These are phyloP conservation scores for Micractinium sp. DNA, from an alignment of 139 green algal genomes.

Conservation along the genomic window DNA sequence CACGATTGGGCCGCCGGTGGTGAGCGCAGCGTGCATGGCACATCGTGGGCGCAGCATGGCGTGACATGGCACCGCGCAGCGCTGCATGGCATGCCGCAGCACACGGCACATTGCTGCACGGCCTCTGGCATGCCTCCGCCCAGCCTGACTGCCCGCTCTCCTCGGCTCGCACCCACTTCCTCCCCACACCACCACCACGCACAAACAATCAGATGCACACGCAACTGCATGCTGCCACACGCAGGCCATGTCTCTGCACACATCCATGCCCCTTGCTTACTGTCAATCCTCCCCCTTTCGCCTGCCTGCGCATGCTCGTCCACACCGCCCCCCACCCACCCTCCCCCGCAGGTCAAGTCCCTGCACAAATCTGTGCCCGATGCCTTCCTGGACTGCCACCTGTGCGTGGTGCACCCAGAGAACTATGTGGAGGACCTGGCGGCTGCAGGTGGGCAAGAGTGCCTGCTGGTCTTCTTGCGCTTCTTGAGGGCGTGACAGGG, in stretches of 20 bases:
- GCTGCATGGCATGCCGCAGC: background rate
- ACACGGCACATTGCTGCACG: background rate
- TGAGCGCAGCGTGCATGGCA: background rate
- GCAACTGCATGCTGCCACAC: too few relatives aligned
- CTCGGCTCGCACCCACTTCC: too few relatives aligned
- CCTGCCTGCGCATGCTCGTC: background rate
- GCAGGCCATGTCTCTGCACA: too few relatives aligned
- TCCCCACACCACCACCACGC: too few relatives aligned
- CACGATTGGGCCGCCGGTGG: slow-evolving; percentile 89
- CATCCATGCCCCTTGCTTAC: background rate
- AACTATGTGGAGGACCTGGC: slow-evolving; percentile 35
- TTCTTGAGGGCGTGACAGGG: too few relatives aligned
- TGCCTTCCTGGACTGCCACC: slow-evolving; percentile 93
- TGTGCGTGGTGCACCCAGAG: slow-evolving; percentile 33
- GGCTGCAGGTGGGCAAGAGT: background rate
- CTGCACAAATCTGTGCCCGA: slow-evolving; percentile 77
- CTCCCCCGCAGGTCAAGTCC: slow-evolving; percentile 52
- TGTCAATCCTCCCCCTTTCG: background rate
- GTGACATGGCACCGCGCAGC: background rate
- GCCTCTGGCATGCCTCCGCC: background rate
- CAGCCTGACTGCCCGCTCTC: too few relatives aligned
- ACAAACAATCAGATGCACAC: too few relatives aligned
- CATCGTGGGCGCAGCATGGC: background rate
- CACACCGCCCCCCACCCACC: background rate
- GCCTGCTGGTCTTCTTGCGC: too few relatives aligned